These are phyloP conservation scores for Diaporthe sp. DNA, from an alignment of 2,329 filamentous ascomycete genomes.

Conservation along the genomic window DNA sequence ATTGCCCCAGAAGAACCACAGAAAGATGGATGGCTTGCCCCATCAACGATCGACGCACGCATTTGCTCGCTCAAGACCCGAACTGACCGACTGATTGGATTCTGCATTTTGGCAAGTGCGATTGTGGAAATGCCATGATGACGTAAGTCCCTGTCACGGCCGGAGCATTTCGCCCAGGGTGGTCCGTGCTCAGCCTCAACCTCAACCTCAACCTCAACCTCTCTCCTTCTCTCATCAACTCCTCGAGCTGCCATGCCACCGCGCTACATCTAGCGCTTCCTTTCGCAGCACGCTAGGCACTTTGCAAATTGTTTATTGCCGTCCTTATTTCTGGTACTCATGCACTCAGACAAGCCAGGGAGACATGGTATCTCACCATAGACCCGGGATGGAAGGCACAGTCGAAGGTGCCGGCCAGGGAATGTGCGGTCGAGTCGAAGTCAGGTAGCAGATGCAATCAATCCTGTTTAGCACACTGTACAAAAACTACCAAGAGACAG, in stretches of 20 bases:
- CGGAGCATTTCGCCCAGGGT: slow-evolving; percentile 15
- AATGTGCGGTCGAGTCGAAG: no score
- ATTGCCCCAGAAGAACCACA: neutral
- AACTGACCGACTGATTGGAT: neutral
- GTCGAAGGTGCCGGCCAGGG: no score
- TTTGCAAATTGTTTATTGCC: neutral
- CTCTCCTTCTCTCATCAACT: neutral
- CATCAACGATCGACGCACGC: neutral
- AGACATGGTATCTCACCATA: neutral
- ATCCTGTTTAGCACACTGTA: no score
- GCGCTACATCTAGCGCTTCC: neutral
- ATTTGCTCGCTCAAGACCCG: no score
- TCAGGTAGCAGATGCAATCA: no score
- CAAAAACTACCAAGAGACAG: no score
- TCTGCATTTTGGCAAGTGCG: neutral
- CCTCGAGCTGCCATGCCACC: neutral
- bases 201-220: neutral
- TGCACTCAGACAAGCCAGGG: no score
- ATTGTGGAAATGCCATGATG: slow-evolving; percentile 24
- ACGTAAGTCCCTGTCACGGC: neutral
- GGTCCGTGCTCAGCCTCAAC: slow-evolving; percentile 11
- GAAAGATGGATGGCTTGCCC: neutral
- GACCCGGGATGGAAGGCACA: no score
- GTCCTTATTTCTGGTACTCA: neutral
- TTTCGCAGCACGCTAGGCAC: neutral